These are phyloP conservation scores for Suillus brevipes DNA, from an alignment of 768 basidiomycete genomes.

Conservation along the genomic window DNA sequence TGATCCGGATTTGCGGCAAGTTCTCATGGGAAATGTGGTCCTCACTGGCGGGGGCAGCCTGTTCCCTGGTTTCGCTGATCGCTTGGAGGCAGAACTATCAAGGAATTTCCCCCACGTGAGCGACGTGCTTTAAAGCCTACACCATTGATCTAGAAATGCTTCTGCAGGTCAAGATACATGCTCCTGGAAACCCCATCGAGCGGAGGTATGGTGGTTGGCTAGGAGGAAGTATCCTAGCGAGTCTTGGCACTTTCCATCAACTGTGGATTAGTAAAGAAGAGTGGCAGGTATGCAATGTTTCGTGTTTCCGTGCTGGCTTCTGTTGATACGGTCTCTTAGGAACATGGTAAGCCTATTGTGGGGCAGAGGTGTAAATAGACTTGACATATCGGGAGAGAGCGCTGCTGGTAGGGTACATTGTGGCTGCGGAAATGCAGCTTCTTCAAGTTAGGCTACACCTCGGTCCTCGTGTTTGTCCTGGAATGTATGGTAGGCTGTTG, in stretches of 20 bases:
- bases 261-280: constrained; percentile 94
- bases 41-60: constrained; percentile 93
- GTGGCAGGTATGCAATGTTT: constrained; percentile 65
- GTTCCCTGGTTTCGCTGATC: constrained; percentile 82
- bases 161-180: constrained; percentile 84
- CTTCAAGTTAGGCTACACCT: background rate
- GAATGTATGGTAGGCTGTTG: background rate
- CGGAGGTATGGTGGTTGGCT: constrained; percentile 93
- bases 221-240: constrained; percentile 92
- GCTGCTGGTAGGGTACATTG: background rate
- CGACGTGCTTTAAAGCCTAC: constrained; percentile 13
- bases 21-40: constrained; percentile 90
- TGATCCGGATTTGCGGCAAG: constrained; percentile 89
- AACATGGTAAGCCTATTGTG: constrained; percentile 82
- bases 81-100: constrained; percentile 74
- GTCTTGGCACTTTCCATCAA: constrained; percentile 96
- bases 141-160: constrained; percentile 12
- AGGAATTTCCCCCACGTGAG: constrained; percentile 79
- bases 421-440: background rate
- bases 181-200: constrained; percentile 88
- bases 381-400: background rate
- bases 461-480: background rate
- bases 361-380: constrained; percentile 80
- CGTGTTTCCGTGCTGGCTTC: constrained; percentile 2
- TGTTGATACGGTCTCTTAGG: constrained; percentile 40